Percentiles rank a stretch among this genome's conserved stretches.
Conservation (phyloP, 208 protist species). For the Acanthamoeba triangularis region DNA sequence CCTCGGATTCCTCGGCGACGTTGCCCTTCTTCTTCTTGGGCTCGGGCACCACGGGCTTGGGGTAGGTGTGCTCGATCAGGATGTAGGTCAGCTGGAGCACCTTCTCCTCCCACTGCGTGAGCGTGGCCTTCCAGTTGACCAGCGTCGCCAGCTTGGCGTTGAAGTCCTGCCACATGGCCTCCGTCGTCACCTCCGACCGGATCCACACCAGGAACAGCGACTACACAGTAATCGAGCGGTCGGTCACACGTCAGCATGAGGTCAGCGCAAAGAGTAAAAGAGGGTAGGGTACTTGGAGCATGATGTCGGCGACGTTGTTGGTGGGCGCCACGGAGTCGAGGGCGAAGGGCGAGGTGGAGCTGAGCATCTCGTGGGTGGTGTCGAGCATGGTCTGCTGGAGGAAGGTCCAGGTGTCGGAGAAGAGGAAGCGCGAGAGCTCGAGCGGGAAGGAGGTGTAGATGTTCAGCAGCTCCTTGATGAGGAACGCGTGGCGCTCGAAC, state of each 20-base stretch:
- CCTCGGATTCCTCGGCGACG: slow-evolving; percentile 3
- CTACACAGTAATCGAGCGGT: not conserved
- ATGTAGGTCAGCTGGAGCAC: slow-evolving; percentile 64
- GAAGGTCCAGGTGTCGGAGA: slow-evolving; percentile 41
- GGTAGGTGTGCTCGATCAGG: slow-evolving; percentile 50
- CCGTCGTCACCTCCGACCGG: slow-evolving; percentile 51
- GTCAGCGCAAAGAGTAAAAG: not conserved
- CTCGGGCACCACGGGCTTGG: slow-evolving; percentile 41
- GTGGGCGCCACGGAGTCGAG: slow-evolving; percentile 51
- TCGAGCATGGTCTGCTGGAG: slow-evolving; percentile 71
- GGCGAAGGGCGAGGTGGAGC: slow-evolving; percentile 43
- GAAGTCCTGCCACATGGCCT: slow-evolving; percentile 58
- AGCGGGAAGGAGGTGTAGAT: slow-evolving; percentile 21
- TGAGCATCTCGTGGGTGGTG: slow-evolving; percentile 57
- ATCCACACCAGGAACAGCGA: slow-evolving; percentile 70
- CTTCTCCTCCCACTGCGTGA: slow-evolving; percentile 65
- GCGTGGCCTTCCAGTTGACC: slow-evolving; percentile 63
- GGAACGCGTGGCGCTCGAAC: slow-evolving; percentile 51
- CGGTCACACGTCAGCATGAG: not conserved
- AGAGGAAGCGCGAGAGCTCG: slow-evolving; percentile 30
- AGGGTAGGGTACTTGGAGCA: slow-evolving; percentile 17
- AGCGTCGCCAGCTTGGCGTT: slow-evolving; percentile 17
- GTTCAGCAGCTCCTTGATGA: slow-evolving; percentile 54
- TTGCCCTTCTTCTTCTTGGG: slow-evolving; percentile 59
- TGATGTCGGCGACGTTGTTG: slow-evolving; percentile 51